Evolutionary conservation across 352 stramenopile genomes (phyloP).

Genomic region (Pythium myriotylum): DNA sequence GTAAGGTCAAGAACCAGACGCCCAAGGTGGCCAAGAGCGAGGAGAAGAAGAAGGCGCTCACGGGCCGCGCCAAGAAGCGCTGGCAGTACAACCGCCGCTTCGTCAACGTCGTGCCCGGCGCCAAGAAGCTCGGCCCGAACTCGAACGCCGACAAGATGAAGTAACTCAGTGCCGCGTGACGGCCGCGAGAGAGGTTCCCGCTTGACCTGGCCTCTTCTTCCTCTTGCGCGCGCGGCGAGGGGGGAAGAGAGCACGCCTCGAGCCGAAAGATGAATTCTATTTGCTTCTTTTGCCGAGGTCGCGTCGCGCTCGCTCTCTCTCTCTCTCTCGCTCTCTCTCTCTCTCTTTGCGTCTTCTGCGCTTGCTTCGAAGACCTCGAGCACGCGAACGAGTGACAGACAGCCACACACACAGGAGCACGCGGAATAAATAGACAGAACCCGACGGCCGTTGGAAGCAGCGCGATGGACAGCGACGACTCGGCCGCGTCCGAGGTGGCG

Average conservation of each 20-base stretch:
- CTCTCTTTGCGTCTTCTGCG: background rate
- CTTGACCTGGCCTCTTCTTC: slow-evolving; percentile 21
- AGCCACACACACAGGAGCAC: too few species aligned
- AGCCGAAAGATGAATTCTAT: slow-evolving; percentile 2
- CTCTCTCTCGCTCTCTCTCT: background rate
- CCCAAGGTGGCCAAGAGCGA: slow-evolving; percentile 99
- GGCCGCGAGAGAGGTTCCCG: too few species aligned
- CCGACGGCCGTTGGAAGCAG: too few species aligned
- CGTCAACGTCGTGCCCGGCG: slow-evolving; percentile 98
- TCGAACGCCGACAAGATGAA: slow-evolving; percentile 95
- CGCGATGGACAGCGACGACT: slow-evolving; percentile 80
- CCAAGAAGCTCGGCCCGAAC: slow-evolving; percentile 98
- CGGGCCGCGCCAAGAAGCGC: slow-evolving; percentile 99
- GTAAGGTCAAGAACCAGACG: slow-evolving; percentile 99
- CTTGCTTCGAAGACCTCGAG: too few species aligned
- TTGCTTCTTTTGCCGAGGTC: slow-evolving; percentile 30
- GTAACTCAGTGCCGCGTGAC: background rate
- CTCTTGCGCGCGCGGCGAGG: too few species aligned
- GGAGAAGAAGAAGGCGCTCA: slow-evolving; percentile 97
- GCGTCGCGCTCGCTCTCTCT: slow-evolving; percentile 7
- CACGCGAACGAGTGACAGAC: too few species aligned
- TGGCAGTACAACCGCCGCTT: slow-evolving; percentile 99
- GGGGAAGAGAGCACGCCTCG: slow-evolving; percentile 12
- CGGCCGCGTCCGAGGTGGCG: slow-evolving; percentile 62
- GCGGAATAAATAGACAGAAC: too few species aligned